Evolutionary conservation across 116 monocot genomes (phyloP).

Genomic region (Phalaenopsis hybrid): DNA sequence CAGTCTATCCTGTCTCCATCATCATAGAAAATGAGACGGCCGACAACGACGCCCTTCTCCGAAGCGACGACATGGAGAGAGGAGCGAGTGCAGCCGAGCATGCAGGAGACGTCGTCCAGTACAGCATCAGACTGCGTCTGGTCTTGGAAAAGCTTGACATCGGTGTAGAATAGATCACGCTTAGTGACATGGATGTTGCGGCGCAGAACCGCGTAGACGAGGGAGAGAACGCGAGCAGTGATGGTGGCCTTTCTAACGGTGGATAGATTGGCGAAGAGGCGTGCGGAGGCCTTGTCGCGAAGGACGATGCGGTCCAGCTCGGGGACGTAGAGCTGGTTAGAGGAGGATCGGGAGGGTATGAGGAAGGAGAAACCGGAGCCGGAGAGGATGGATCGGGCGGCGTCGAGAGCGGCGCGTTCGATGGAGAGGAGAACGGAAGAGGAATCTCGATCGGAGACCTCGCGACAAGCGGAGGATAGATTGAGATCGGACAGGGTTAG

Average conservation of each 20-base stretch:
- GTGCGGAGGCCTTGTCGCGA: conserved; percentile 48
- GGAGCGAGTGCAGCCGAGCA: conserved; percentile 91
- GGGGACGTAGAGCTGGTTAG: conserved; percentile 88
- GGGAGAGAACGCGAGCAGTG: conserved; percentile 68
- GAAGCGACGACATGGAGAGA: conserved; percentile 95
- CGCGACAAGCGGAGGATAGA: conserved; percentile 65
- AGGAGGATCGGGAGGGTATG: conserved; percentile 80
- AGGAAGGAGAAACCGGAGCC: conserved; percentile 86
- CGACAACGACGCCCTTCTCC: conserved; percentile 97
- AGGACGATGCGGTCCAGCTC: conserved; percentile 97
- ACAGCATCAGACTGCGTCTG: conserved; percentile 93
- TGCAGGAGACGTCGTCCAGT: conserved; percentile 91
- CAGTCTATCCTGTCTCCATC: conserved; percentile 93
- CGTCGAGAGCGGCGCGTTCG: conserved; percentile 54
- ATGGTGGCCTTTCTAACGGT: conserved; percentile 91
- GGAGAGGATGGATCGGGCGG: conserved; percentile 60
- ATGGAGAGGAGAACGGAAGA: conserved; percentile 52
- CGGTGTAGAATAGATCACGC: conserved; percentile 98
- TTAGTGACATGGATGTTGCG: conserved; percentile 92
- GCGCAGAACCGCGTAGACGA: conserved; percentile 71
- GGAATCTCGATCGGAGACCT: conserved; percentile 70
- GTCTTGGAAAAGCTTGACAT: conserved; percentile 93
- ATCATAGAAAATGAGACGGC: conserved; percentile 71
- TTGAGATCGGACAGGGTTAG: conserved; percentile 55
- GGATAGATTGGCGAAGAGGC: conserved; percentile 69